These are phyloP conservation scores for Irpex lacteus DNA, from an alignment of 1,284 basidiomycete species.

Conservation along the genomic window DNA sequence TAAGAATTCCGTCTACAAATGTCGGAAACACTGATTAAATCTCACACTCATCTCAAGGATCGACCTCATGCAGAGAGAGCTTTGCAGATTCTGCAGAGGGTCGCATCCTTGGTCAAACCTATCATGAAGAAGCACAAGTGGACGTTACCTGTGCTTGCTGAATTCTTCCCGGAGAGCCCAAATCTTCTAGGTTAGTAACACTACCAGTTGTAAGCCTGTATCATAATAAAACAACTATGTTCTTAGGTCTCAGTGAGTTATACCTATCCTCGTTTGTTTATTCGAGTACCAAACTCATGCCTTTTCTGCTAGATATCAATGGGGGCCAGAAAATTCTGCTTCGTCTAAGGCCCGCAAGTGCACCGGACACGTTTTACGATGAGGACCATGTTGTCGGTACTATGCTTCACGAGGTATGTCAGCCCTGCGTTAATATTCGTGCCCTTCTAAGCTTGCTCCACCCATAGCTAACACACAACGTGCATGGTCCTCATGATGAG, in stretches of 20 bases:
- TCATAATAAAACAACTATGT: neutral
- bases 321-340: conserved; percentile 78
- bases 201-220: neutral
- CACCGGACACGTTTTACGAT: conserved; percentile 72
- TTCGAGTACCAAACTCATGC: neutral
- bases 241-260: conserved; percentile 29
- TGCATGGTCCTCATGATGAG: conserved; percentile 84
- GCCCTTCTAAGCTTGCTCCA: neutral
- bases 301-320: conserved; percentile 58
- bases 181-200: conserved; percentile 64
- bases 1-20: conserved; percentile 21
- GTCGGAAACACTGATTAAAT: conserved; percentile 53
- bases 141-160: conserved; percentile 78
- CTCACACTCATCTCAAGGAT: conserved; percentile 67
- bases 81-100: conserved; percentile 63
- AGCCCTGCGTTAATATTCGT: neutral
- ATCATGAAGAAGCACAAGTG: conserved; percentile 84
- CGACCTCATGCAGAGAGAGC: conserved; percentile 60
- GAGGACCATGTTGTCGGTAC: conserved; percentile 72
- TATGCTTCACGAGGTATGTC: conserved; percentile 82
- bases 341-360: conserved; percentile 68
- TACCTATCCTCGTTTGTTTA: neutral
- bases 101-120: conserved; percentile 83
- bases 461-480: conserved; percentile 79
- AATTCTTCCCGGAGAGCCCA: conserved; percentile 80